Conservation (phyloP, 2,329 filamentous ascomycete species). For the Aureobasidium sp. region DNA sequence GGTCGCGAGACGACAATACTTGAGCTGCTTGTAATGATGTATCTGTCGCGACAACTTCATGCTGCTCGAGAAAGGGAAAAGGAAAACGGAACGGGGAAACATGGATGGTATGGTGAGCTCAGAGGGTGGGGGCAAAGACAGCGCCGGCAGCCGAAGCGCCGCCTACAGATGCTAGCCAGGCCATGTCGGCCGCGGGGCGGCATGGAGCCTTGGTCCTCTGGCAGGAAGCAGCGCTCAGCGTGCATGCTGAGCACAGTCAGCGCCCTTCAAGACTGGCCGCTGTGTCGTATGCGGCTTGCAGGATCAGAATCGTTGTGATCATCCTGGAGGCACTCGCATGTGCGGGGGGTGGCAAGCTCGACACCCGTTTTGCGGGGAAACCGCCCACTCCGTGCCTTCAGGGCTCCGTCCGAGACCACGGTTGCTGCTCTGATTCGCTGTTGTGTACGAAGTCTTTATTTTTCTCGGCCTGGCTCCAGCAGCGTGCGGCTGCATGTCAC, state of each 20-base stretch:
- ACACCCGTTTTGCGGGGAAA: conserved; percentile 12
- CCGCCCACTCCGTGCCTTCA: not conserved
- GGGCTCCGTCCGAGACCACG: not conserved
- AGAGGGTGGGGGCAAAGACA: conserved; percentile 7
- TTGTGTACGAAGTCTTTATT: not conserved
- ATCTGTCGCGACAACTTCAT: not conserved
- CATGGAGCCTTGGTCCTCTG: not conserved
- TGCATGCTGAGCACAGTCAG: conserved; percentile 16
- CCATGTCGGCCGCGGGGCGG: conserved; percentile 11
- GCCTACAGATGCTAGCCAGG: conserved; percentile 2
- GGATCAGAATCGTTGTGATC: conserved; percentile 8
- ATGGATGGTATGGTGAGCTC: conserved; percentile 13
- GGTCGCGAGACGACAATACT: conserved; percentile 1
- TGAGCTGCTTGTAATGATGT: conserved; percentile 8
- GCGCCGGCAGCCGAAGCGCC: conserved; percentile 4
- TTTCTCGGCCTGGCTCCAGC: conserved; percentile 1
- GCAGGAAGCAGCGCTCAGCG: not conserved
- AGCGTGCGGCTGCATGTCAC: conserved; percentile 11
- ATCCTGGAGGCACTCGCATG: conserved; percentile 3
- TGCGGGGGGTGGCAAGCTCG: conserved; percentile 8
- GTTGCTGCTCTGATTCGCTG: conserved; percentile 1
- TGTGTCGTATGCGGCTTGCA: conserved; percentile 18
- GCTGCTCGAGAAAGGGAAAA: conserved; percentile 11
- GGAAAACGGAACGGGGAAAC: conserved; percentile 11
- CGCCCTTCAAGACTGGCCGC: conserved; percentile 10